Conservation (phyloP, 2,329 filamentous ascomycete species). For the Zopfia rhizophila region DNA sequence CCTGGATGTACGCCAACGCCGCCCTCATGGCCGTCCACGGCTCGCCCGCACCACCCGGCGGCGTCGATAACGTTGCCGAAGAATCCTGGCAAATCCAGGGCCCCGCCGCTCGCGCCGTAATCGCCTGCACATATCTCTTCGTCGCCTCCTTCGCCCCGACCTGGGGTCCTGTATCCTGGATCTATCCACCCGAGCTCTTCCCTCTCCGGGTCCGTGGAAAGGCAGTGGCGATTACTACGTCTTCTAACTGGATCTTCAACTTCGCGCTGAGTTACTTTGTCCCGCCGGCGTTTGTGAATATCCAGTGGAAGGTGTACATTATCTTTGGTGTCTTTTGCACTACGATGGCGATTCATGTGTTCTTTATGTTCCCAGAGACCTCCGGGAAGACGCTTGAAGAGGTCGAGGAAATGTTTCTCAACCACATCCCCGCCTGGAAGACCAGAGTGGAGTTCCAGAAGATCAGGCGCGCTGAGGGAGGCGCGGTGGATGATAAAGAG, state of each 20-base stretch:
- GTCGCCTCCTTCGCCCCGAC: slow-evolving; percentile 74
- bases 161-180: slow-evolving; percentile 69
- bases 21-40: slow-evolving; percentile 71
- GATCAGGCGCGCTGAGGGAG: slow-evolving; percentile 33
- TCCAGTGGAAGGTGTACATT: slow-evolving; percentile 73
- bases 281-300: slow-evolving; percentile 67
- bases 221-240: slow-evolving; percentile 69
- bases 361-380: slow-evolving; percentile 74
- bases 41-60: slow-evolving; percentile 49
- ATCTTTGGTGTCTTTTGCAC: slow-evolving; percentile 79
- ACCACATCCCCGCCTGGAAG: slow-evolving; percentile 68
- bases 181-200: slow-evolving; percentile 71
- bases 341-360: slow-evolving; percentile 74
- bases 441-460: slow-evolving; percentile 43
- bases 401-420: slow-evolving; percentile 76
- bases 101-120: slow-evolving; percentile 61
- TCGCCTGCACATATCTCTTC: slow-evolving; percentile 77
- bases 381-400: slow-evolving; percentile 80
- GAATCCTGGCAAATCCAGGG: slow-evolving; percentile 54
- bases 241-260: slow-evolving; percentile 70
- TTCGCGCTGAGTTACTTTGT: slow-evolving; percentile 66
- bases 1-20: slow-evolving; percentile 71
- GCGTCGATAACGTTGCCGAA: slow-evolving; percentile 54
- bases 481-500: slow-evolving; percentile 36
- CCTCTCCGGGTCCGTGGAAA: slow-evolving; percentile 71